These are phyloP conservation scores for Populus trichocarpa DNA, from an alignment of 441 rosid genomes.

Conservation along the genomic window DNA sequence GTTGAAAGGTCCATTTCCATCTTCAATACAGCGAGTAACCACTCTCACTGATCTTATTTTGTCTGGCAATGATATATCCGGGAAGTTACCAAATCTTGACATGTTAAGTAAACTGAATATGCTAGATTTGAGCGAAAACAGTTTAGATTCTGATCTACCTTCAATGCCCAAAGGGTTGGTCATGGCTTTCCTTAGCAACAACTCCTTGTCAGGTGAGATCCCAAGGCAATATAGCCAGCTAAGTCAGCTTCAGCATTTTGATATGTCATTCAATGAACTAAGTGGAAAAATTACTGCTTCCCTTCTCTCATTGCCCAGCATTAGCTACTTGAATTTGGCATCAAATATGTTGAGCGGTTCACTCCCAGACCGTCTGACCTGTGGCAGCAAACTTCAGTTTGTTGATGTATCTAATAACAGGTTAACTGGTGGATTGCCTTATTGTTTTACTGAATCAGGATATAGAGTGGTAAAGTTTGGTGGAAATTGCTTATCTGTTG, in stretches of 20 bases:
- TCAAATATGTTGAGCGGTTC: slow-evolving; percentile 54
- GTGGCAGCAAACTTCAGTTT: slow-evolving; percentile 53
- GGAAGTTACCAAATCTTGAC: slow-evolving; percentile 47
- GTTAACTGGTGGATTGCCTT: slow-evolving; percentile 62
- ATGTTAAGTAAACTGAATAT: slow-evolving; percentile 26
- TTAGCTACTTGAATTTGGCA: slow-evolving; percentile 54
- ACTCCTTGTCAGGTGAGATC: slow-evolving; percentile 45
- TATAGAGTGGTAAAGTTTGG: slow-evolving; percentile 30
- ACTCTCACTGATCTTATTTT: slow-evolving; percentile 33
- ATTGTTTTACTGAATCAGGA: slow-evolving; percentile 36
- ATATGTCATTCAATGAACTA: slow-evolving; percentile 43
- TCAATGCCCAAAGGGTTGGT: slow-evolving; percentile 41
- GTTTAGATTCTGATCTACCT: slow-evolving; percentile 36
- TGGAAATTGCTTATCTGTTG: slow-evolving; percentile 62
- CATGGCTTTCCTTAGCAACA: slow-evolving; percentile 36
- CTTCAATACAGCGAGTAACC: slow-evolving; percentile 26
- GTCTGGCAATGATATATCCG: slow-evolving; percentile 39
- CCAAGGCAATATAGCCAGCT: slow-evolving; percentile 38
- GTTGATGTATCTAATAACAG: slow-evolving; percentile 60
- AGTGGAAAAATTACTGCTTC: slow-evolving; percentile 35
- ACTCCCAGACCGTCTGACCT: slow-evolving; percentile 41
- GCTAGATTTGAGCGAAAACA: slow-evolving; percentile 45
- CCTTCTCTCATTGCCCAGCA: slow-evolving; percentile 48
- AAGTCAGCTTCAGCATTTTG: slow-evolving; percentile 38
- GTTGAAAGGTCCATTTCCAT: slow-evolving; percentile 43